These are phyloP conservation scores for Fonsecaea nubica DNA, from an alignment of 2,329 filamentous ascomycete genomes.

Conservation along the genomic window DNA sequence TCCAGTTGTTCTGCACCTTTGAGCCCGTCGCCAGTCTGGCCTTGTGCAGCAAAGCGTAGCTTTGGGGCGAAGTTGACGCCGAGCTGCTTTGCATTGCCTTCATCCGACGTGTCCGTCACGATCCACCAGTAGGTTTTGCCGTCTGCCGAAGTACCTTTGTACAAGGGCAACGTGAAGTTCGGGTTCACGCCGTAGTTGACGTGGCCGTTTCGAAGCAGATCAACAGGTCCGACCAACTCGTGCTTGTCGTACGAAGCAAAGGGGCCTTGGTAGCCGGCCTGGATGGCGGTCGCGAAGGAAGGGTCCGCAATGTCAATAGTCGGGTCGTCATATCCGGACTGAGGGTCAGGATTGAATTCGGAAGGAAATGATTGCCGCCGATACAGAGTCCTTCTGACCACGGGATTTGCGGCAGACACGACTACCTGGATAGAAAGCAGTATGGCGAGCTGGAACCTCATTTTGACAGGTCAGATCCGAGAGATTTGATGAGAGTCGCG, in stretches of 20 bases:
- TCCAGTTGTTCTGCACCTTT: conserved; percentile 8
- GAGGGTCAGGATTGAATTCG: conserved; percentile 10
- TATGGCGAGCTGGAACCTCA: too few species aligned
- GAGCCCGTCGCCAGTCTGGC: neutral
- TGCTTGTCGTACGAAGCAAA: conserved; percentile 10
- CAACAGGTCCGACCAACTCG: conserved; percentile 8
- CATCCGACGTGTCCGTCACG: conserved; percentile 6
- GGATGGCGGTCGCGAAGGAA: conserved; percentile 16
- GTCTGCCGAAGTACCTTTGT: conserved; percentile 3
- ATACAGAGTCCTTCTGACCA: neutral
- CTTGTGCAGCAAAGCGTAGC: conserved; percentile 5
- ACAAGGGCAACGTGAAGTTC: conserved; percentile 6
- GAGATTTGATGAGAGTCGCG: too few species aligned
- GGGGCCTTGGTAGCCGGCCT: conserved; percentile 10
- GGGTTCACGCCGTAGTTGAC: conserved; percentile 12
- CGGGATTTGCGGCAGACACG: too few species aligned
- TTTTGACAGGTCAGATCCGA: too few species aligned
- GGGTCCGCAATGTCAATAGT: conserved; percentile 17
- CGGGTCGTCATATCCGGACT: conserved; percentile 14
- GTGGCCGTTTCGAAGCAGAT: conserved; percentile 11
- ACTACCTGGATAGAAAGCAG: too few species aligned
- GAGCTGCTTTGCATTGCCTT: conserved; percentile 5
- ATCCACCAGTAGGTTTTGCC: conserved; percentile 9
- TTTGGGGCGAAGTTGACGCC: conserved; percentile 8
- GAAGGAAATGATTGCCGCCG: conserved; percentile 6